A percentile compares a stretch with the other conserved stretches of the same genome.
These are phyloP conservation scores for Zopfia rhizophila DNA, from an alignment of 2,329 filamentous ascomycete species.

Conservation along the genomic window DNA sequence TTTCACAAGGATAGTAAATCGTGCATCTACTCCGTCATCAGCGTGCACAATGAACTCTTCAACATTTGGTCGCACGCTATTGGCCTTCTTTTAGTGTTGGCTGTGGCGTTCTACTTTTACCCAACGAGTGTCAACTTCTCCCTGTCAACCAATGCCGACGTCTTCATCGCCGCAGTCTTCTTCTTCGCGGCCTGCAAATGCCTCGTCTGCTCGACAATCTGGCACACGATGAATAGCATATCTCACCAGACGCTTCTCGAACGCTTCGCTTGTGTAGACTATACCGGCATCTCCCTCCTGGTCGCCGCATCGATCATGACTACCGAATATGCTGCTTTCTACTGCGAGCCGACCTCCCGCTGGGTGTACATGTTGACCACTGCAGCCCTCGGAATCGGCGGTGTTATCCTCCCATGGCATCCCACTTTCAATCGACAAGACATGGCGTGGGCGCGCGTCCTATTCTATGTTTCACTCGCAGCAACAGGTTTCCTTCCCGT, in stretches of 20 bases:
- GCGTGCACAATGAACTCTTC: slow-evolving; percentile 89
- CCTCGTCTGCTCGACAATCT: slow-evolving; percentile 92
- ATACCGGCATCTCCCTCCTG: slow-evolving; percentile 94
- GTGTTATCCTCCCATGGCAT: slow-evolving; percentile 94
- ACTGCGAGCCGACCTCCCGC: slow-evolving; percentile 90
- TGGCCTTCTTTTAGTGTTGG: slow-evolving; percentile 85
- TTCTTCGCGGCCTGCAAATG: slow-evolving; percentile 97
- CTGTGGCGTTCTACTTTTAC: slow-evolving; percentile 96
- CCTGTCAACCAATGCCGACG: slow-evolving; percentile 85
- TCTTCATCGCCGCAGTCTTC: slow-evolving; percentile 92
- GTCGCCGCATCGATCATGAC: slow-evolving; percentile 98
- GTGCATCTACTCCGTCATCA: slow-evolving; percentile 84
- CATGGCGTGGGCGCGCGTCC: slow-evolving; percentile 92
- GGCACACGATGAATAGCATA: slow-evolving; percentile 99
- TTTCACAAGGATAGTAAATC: slow-evolving; percentile 93
- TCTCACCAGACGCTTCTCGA: slow-evolving; percentile 90
- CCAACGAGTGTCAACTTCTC: slow-evolving; percentile 87
- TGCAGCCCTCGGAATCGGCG: slow-evolving; percentile 81
- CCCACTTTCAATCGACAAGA: slow-evolving; percentile 92
- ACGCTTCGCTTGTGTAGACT: slow-evolving; percentile 96
- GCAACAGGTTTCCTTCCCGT: slow-evolving; percentile 90
- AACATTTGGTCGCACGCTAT: slow-evolving; percentile 98
- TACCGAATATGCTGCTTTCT: slow-evolving; percentile 98
- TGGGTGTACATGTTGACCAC: slow-evolving; percentile 88
- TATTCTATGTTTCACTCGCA: slow-evolving; percentile 89